Evolutionary conservation across 2,329 filamentous ascomycete genomes (phyloP).

Genomic region (Diplodia mutila): DNA sequence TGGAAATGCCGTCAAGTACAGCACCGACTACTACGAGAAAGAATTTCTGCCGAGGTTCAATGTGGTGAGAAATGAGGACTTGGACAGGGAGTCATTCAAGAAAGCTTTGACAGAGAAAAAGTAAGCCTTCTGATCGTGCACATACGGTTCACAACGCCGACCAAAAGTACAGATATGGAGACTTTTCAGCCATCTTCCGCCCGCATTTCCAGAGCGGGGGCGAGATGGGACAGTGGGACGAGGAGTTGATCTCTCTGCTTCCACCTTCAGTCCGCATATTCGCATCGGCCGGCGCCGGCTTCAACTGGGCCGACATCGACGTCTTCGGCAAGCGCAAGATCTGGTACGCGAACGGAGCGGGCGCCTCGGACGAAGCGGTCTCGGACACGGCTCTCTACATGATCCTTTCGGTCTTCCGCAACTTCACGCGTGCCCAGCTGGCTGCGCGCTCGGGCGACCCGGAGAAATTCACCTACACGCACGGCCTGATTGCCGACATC

Average conservation of each 20-base stretch:
- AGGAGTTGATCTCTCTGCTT: constrained; percentile 28
- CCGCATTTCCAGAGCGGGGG: constrained; percentile 29
- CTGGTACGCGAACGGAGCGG: constrained; percentile 49
- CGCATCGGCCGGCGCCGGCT: constrained; percentile 29
- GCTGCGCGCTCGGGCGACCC: constrained; percentile 27
- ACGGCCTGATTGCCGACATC: constrained; percentile 24
- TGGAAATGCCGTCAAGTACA: constrained; percentile 55
- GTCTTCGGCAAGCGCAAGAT: constrained; percentile 24
- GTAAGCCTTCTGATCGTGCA: background rate
- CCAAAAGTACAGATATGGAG: constrained; percentile 21
- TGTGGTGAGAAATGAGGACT: constrained; percentile 45
- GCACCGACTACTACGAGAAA: constrained; percentile 47
- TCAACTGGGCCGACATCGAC: constrained; percentile 31
- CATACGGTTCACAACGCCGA: background rate
- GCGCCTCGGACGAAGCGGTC: constrained; percentile 50
- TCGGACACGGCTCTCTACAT: constrained; percentile 50
- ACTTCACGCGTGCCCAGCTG: constrained; percentile 28
- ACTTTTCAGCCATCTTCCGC: constrained; percentile 30
- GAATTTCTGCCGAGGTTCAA: constrained; percentile 47
- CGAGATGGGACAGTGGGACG: constrained; percentile 31
- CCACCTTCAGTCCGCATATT: constrained; percentile 27
- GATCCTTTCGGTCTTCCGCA: constrained; percentile 40
- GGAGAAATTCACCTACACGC: constrained; percentile 25
- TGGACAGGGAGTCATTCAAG: constrained; percentile 38
- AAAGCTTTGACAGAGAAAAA: constrained; percentile 27